A percentile compares a stretch with the other conserved stretches of the same genome.
These are phyloP conservation scores for Pharus latifolius DNA, from an alignment of 176 grass and related monocot species.

Conservation along the genomic window DNA sequence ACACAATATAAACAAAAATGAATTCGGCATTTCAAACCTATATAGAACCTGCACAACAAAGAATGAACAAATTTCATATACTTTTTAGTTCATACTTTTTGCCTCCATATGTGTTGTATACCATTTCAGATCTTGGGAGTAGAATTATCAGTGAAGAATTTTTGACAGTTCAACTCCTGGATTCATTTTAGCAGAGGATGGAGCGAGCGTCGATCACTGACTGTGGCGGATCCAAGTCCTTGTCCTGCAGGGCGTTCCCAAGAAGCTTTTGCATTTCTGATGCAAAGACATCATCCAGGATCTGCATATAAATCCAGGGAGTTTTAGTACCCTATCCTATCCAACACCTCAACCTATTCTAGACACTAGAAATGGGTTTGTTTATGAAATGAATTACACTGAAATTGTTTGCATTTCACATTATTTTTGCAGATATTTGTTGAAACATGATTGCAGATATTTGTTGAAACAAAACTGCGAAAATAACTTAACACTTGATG, in stretches of 20 bases:
- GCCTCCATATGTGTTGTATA: not conserved
- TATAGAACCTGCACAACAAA: constrained; percentile 30
- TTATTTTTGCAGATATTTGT: too few relatives aligned
- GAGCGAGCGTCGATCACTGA: constrained; percentile 77
- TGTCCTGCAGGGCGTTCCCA: constrained; percentile 86
- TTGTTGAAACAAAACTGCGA: too few relatives aligned
- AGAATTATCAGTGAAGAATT: not conserved
- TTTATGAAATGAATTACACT: too few relatives aligned
- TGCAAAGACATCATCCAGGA: constrained; percentile 75
- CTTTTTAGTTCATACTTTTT: not conserved
- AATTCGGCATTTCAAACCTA: constrained; percentile 9
- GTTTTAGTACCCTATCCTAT: not conserved
- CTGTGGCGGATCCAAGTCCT: constrained; percentile 72
- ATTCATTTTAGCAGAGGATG: constrained; percentile 52
- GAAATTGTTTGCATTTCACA: too few relatives aligned
- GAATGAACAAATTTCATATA: not conserved
- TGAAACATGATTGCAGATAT: too few relatives aligned
- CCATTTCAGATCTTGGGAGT: not conserved
- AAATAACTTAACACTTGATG: too few relatives aligned
- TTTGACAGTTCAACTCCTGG: not conserved
- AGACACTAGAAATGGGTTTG: too few relatives aligned
- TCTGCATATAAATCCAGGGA: constrained; percentile 34
- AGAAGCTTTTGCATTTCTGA: constrained; percentile 91
- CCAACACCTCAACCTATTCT: too few relatives aligned
- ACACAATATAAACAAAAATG: constrained; percentile 29